Evolutionary conservation across 176 grass and related monocot genomes (phyloP), one percentile per base, ranked within the genome.

Genomic region (Hyparrhenia diplandra): DNA sequence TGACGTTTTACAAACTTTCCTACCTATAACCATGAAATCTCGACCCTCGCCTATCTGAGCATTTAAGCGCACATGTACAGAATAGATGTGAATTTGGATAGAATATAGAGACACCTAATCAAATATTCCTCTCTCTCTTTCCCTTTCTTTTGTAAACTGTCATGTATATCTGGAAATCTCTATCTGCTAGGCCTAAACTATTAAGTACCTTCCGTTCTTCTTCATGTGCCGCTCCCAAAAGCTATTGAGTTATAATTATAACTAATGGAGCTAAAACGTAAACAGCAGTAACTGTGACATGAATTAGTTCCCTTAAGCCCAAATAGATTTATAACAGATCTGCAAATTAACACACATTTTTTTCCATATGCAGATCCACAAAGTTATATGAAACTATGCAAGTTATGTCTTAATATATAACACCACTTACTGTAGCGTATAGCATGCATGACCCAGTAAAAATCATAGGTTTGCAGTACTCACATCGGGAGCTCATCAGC

Each of bases 11-110:
- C 32, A 23, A 30, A 58, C 14, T 45, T 58, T 71, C 29, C 47
- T 58, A 74, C 7, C 14, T 16, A 47, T 8, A 71, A 42, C 58
- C 81, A 84, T 84, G 17, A 88, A 84, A 88, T 88, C 74, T 51
- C 61, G 49, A 79, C 67, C 46, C 7, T 2, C 0, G 20, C 4
- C 35, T 29, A 31, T 10, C 2, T 18, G 14, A 67, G 46, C 62
- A 83, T 28, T 43, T 43, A 73, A 72, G 0, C 28, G 6, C 41
- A 58, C 32, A 35, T 64, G 30, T 43, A 43, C 23, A 4, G 58
- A 21, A 46, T 31, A 32, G 43, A 72, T 3, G 30, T 54, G 21
- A 73, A 78, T 36, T 60, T 17, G 67, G 10, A 54, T 36, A 73
- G 36, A 66, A 70, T 18, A 77, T 8, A 63, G 40, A 76, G 13